These are phyloP conservation scores for Cupressus sempervirens DNA, from an alignment of 75 land plant species.

Conservation along the genomic window DNA sequence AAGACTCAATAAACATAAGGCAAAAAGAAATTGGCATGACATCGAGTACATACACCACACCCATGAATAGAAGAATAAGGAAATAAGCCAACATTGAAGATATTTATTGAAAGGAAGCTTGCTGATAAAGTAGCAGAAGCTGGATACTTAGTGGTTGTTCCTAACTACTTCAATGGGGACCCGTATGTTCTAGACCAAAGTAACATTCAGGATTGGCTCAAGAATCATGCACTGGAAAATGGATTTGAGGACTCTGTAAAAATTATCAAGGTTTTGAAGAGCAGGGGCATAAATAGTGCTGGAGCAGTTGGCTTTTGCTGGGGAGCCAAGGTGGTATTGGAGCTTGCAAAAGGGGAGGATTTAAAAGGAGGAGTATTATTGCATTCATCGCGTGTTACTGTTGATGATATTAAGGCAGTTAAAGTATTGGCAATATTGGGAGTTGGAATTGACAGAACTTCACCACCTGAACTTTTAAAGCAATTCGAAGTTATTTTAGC, in stretches of 20 bases:
- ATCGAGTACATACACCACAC: too few species aligned
- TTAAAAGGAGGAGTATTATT: constrained; percentile 64
- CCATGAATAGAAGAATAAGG: too few species aligned
- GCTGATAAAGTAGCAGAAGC: constrained; percentile 67
- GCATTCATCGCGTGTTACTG: constrained; percentile 57
- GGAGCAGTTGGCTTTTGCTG: constrained; percentile 87
- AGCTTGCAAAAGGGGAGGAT: constrained; percentile 34
- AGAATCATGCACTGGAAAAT: constrained; percentile 47
- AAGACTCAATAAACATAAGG: too few species aligned
- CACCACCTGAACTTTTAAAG: constrained; percentile 23
- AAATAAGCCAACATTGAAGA: too few species aligned
- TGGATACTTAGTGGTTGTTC: constrained; percentile 67
- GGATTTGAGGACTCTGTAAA: constrained; percentile 55
- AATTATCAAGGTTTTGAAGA: constrained; percentile 44
- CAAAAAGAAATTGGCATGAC: too few species aligned
- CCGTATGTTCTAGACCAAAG: constrained; percentile 24
- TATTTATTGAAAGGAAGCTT: too few species aligned
- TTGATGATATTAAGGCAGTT: constrained; percentile 49
- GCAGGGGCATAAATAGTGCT: constrained; percentile 46
- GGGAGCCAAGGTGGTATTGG: constrained; percentile 66
- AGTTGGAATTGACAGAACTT: constrained; percentile 26
- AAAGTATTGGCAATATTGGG: constrained; percentile 30
- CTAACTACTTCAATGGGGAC: constrained; percentile 66
- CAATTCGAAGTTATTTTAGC: constrained; percentile 21
- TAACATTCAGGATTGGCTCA: constrained; percentile 32